Conservation (phyloP, 768 basidiomycete species). For the Russula vinacea region DNA sequence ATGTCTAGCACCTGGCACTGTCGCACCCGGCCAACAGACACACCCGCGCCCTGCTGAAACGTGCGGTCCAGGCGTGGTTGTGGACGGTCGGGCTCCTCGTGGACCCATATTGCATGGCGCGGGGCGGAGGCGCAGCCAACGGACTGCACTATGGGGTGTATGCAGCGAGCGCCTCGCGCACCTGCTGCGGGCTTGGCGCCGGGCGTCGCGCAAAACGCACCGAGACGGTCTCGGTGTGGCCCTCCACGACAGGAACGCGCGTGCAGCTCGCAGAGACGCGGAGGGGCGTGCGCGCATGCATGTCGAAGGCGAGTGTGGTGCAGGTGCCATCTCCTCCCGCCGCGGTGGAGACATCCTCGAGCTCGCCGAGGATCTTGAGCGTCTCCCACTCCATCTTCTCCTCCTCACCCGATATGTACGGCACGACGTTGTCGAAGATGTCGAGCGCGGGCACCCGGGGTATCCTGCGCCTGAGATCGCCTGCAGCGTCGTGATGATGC, state of each 20-base stretch:
- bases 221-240: conserved; percentile 88
- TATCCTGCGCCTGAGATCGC: conserved; percentile 98
- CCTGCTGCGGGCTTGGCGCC: conserved; percentile 82
- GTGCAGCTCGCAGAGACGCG: conserved; percentile 91
- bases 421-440: conserved; percentile 94
- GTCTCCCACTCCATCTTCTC: conserved; percentile 99
- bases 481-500: conserved; percentile 94
- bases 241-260: conserved; percentile 93
- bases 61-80: conserved; percentile 92
- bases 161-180: conserved; percentile 70
- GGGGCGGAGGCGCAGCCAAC: conserved; percentile 84
- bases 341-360: conserved; percentile 48
- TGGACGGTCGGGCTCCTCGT: conserved; percentile 88
- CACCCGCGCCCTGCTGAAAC: conserved; percentile 86
- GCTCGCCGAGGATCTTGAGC: conserved; percentile 89
- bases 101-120: conserved; percentile 79
- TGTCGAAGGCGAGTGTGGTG: conserved; percentile 75
- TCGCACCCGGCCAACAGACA: conserved; percentile 85
- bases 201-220: conserved; percentile 78
- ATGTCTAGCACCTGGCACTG: conserved; percentile 91
- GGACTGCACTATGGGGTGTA: conserved; percentile 74
- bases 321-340: conserved; percentile 37
- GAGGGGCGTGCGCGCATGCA: conserved; percentile 77
- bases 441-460: conserved; percentile 89
- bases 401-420: conserved; percentile 89